phyloP scores from a whole-genome alignment of 225 moss, liverwort and hornwort genomes.

The Marchantia polymorpha region DNA sequence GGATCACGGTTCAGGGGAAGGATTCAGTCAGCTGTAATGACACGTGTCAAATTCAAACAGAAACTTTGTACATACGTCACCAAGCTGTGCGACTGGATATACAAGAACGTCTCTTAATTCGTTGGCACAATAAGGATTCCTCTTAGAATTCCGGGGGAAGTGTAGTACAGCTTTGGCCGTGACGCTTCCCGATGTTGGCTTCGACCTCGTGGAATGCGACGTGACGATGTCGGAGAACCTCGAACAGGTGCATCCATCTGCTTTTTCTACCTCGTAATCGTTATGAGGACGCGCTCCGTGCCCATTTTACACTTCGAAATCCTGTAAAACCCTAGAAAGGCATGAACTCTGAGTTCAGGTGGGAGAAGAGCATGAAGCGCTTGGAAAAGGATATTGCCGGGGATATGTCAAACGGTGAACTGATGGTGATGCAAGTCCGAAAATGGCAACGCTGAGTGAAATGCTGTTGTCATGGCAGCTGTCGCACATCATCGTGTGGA shows the following conservation, averaged over 20 bases:
- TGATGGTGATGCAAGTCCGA: background rate
- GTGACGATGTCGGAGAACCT: background rate
- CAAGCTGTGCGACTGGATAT: too few relatives aligned
- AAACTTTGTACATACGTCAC: too few relatives aligned
- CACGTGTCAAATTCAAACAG: too few relatives aligned
- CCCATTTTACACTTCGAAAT: background rate
- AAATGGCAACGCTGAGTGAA: conserved; percentile 16
- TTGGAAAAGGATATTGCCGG: background rate
- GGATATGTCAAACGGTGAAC: background rate
- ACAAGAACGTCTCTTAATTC: background rate
- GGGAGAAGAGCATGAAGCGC: background rate
- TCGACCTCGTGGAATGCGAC: background rate
- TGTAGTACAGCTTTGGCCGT: background rate
- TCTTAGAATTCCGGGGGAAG: background rate
- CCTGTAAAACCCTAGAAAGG: conserved; percentile 4
- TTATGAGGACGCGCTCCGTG: background rate
- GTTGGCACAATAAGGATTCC: background rate
- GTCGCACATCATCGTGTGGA: conserved; percentile 59
- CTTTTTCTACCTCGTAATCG: background rate
- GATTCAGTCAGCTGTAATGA: too few relatives aligned
- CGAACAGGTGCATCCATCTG: background rate
- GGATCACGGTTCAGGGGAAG: too few relatives aligned
- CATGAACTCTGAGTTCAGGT: background rate
- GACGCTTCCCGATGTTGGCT: background rate
- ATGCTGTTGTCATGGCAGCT: conserved; percentile 37